Evolutionary conservation across 108 stramenopile genomes (phyloP).

Genomic region (Seminavis robusta): DNA sequence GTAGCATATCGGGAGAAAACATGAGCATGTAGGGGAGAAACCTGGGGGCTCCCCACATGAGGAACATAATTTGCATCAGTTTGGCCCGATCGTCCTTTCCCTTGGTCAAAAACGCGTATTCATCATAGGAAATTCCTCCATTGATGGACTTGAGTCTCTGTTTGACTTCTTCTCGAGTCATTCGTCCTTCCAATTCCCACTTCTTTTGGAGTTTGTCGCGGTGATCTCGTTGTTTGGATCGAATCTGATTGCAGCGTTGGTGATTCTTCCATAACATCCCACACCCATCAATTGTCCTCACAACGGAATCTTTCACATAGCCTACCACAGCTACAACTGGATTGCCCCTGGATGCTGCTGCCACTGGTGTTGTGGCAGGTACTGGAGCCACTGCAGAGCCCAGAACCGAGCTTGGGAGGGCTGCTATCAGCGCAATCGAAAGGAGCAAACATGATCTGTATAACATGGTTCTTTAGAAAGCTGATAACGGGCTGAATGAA

Average conservation of each 20-base stretch:
- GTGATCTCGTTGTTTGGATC: slow-evolving; percentile 48
- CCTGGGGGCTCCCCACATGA: slow-evolving; percentile 62
- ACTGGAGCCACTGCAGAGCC: too few relatives aligned
- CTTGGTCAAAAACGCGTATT: slow-evolving; percentile 68
- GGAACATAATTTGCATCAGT: slow-evolving; percentile 52
- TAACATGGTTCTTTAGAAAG: too few relatives aligned
- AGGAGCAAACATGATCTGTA: too few relatives aligned
- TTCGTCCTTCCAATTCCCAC: slow-evolving; percentile 26
- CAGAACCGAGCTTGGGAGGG: too few relatives aligned
- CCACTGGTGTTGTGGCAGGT: too few relatives aligned
- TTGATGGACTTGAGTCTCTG: slow-evolving; percentile 13
- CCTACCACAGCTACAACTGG: slow-evolving; percentile 46
- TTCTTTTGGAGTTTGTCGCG: slow-evolving; percentile 22
- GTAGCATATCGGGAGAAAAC: slow-evolving; percentile 80
- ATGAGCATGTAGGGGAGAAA: slow-evolving; percentile 76
- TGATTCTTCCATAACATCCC: slow-evolving; percentile 60
- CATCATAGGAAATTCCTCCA: slow-evolving; percentile 54
- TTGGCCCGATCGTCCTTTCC: slow-evolving; percentile 76
- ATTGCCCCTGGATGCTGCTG: too few relatives aligned
- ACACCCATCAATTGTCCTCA: slow-evolving; percentile 54
- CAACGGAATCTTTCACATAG: slow-evolving; percentile 69
- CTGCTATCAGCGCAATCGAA: too few relatives aligned
- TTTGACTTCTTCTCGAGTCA: slow-evolving; percentile 29
- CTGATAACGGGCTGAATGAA: too few relatives aligned
- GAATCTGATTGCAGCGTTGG: slow-evolving; percentile 66